A percentile compares a stretch with the other conserved stretches of the same genome.
phyloP scores from a whole-genome alignment of 2,329 filamentous ascomycete genomes.

The Xylariaceae sp. region DNA sequence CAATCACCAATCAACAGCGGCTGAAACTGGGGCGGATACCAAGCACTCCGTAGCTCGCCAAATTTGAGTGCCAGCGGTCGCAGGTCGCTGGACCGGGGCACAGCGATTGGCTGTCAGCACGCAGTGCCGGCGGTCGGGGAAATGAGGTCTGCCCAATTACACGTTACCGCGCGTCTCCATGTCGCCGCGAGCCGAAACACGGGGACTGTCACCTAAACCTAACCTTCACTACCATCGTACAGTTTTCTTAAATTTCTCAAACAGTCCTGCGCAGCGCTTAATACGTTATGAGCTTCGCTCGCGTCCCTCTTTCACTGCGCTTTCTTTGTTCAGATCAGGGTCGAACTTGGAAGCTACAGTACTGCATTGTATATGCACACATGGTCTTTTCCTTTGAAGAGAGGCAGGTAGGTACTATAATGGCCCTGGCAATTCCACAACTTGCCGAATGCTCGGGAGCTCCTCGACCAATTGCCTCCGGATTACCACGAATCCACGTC shows the following conservation, averaged over 20 bases:
- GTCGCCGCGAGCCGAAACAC: slow-evolving; percentile 18
- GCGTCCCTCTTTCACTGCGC: slow-evolving; percentile 13
- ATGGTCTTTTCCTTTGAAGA: no score
- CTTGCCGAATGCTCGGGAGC: slow-evolving; percentile 9
- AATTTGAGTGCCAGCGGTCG: no score
- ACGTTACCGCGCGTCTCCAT: slow-evolving; percentile 24
- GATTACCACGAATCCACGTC: slow-evolving; percentile 19
- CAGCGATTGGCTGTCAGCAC: slow-evolving; percentile 21
- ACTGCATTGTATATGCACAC: no score
- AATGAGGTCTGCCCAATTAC: slow-evolving; percentile 19
- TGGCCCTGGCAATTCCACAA: slow-evolving; percentile 6
- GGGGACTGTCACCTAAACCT: slow-evolving; percentile 7
- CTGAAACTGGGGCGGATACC: no score
- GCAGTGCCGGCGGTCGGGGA: slow-evolving; percentile 8
- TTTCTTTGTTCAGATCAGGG: slow-evolving; percentile 10
- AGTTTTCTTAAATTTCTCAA: slow-evolving; percentile 7
- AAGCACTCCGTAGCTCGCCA: no score
- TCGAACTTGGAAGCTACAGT: neutral
- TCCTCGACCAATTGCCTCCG: slow-evolving; percentile 10
- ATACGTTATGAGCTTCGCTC: no score
- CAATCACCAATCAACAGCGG: no score
- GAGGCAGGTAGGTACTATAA: no score
- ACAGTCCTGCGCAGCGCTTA: slow-evolving; percentile 22
- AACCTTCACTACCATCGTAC: no score
- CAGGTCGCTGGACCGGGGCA: slow-evolving; percentile 14